phyloP scores from a whole-genome alignment of 2,329 filamentous ascomycete species.

The Beauveria australis region DNA sequence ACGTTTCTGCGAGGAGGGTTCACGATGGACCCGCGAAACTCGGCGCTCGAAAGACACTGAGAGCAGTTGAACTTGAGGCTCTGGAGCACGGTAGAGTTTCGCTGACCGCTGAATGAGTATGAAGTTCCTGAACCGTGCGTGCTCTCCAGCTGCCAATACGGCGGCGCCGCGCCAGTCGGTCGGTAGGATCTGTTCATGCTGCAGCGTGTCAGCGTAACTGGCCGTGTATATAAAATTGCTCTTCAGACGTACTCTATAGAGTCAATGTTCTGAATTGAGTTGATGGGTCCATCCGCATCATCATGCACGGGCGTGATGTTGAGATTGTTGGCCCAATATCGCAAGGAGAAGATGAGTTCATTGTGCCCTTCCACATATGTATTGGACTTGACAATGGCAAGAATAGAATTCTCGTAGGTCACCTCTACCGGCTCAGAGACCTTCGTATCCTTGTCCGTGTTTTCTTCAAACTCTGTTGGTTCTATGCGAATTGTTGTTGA shows the following conservation, averaged over 20 bases:
- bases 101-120: not conserved
- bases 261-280: not conserved
- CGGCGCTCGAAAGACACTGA: not conserved
- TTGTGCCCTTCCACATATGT: not conserved
- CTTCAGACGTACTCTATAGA: not conserved
- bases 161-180: not conserved
- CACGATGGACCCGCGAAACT: not conserved
- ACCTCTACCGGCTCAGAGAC: not conserved
- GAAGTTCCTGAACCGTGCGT: not conserved
- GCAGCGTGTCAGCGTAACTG: not conserved
- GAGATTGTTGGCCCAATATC: slow-evolving; percentile 1
- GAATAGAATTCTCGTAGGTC: not conserved
- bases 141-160: not conserved
- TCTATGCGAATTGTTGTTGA: slow-evolving; percentile 1
- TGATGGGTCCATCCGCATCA: not conserved
- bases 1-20: not conserved
- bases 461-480: not conserved
- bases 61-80: not conserved
- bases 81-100: not conserved
- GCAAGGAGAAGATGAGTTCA: not conserved
- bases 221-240: not conserved
- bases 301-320: not conserved
- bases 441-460: not conserved
- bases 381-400: slow-evolving; percentile 5
- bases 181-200: not conserved